Conservation (phyloP, 2,329 filamentous ascomycete species). For the Aaosphaeria arxii region DNA sequence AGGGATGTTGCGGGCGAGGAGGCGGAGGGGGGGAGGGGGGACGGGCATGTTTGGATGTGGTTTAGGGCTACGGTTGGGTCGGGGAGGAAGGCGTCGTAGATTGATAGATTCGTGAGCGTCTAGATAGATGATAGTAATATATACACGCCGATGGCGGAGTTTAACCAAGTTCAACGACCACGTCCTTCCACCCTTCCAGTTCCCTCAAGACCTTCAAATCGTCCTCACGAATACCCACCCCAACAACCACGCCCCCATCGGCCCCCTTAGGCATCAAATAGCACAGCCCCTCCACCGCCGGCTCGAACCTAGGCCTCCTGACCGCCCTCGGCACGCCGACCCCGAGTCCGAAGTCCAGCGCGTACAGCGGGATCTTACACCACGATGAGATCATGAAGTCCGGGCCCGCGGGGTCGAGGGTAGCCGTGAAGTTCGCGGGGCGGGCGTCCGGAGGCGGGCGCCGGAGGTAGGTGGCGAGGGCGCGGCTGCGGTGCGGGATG, state of each 20-base stretch:
- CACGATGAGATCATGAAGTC: constrained; percentile 54
- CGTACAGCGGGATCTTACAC: constrained; percentile 47
- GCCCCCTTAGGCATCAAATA: constrained; percentile 39
- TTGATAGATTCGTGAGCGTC: too few relatives aligned
- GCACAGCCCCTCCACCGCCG: constrained; percentile 44
- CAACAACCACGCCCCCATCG: constrained; percentile 46
- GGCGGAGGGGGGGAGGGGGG: too few relatives aligned
- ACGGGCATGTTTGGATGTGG: too few relatives aligned
- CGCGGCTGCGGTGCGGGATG: constrained; percentile 31
- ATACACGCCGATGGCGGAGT: too few relatives aligned
- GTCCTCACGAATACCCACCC: constrained; percentile 46
- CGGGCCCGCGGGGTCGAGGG: constrained; percentile 24
- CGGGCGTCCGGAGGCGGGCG: constrained; percentile 18
- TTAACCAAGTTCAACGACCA: too few relatives aligned
- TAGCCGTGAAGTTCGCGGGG: constrained; percentile 13
- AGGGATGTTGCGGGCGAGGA: too few relatives aligned
- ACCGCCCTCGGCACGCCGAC: constrained; percentile 49
- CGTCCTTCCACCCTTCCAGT: too few relatives aligned
- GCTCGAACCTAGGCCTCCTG: constrained; percentile 46
- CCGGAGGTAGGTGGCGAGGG: constrained; percentile 42
- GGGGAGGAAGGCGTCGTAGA: too few relatives aligned
- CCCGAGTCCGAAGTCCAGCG: constrained; percentile 47
- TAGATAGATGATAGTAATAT: too few relatives aligned
- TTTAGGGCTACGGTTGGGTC: too few relatives aligned
- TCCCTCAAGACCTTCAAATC: constrained; percentile 42